phyloP scores from a whole-genome alignment of 495 filamentous ascomycete species.

The Annulohypoxylon nitens region DNA sequence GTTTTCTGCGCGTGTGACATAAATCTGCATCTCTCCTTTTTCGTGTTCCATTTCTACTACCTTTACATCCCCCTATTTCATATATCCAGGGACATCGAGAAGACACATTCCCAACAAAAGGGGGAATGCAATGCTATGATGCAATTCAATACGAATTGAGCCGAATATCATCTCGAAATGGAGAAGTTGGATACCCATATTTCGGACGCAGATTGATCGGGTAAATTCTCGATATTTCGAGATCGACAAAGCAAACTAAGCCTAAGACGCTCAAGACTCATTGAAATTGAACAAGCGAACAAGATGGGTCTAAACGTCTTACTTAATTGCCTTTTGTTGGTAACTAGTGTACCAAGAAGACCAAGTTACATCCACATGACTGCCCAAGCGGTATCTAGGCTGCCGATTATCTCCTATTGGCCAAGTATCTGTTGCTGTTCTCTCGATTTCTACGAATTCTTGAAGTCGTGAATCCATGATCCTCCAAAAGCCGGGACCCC shows the following conservation, averaged over 20 bases:
- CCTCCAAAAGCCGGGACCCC: slow-evolving; percentile 17
- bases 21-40: slow-evolving; percentile 44
- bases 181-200: slow-evolving; percentile 19
- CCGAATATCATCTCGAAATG: slow-evolving; percentile 10
- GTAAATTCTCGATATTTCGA: slow-evolving; percentile 47
- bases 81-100: slow-evolving; percentile 12
- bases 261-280: slow-evolving; percentile 7
- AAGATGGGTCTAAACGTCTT: slow-evolving; percentile 7
- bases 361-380: not conserved
- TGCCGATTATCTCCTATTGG: slow-evolving; percentile 16
- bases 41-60: slow-evolving; percentile 22
- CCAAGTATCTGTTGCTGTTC: not conserved
- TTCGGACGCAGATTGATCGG: slow-evolving; percentile 34
- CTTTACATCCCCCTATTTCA: slow-evolving; percentile 5
- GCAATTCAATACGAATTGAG: slow-evolving; percentile 34
- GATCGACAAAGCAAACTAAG: slow-evolving; percentile 40
- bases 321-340: slow-evolving; percentile 19
- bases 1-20: slow-evolving; percentile 43
- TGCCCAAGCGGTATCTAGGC: not conserved
- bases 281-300: not conserved
- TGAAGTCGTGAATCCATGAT: slow-evolving; percentile 3
- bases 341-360: not conserved
- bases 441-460: not conserved
- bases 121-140: slow-evolving; percentile 34
- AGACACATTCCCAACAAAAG: slow-evolving; percentile 32